These are phyloP conservation scores for Saccharomycopsis olivae DNA, from an alignment of 805 yeast species.

Conservation along the genomic window DNA sequence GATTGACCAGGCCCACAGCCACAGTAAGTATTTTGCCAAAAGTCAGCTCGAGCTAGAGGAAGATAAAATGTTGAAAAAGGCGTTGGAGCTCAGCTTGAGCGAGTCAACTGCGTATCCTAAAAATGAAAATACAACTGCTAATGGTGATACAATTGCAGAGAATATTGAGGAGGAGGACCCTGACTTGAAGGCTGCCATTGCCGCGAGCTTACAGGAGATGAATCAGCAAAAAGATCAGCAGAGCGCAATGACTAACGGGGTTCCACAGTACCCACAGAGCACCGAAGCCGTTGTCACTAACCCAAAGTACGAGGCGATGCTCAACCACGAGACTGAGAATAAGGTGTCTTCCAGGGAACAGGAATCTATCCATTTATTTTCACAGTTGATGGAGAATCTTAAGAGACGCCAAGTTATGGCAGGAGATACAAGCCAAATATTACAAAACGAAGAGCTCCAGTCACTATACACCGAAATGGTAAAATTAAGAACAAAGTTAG, in stretches of 20 bases:
- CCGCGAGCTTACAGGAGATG: slow-evolving; percentile 75
- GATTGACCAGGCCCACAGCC: background rate
- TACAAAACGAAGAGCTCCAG: slow-evolving; percentile 39
- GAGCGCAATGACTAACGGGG: background rate
- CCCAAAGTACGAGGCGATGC: slow-evolving; percentile 5
- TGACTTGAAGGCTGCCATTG: slow-evolving; percentile 89
- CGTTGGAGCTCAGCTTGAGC: slow-evolving; percentile 67
- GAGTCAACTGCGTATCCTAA: slow-evolving; percentile 31
- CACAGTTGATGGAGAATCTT: slow-evolving; percentile 50
- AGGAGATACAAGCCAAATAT: slow-evolving; percentile 20
- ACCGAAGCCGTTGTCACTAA: background rate
- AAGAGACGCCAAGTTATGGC: slow-evolving; percentile 25
- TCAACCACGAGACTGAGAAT: slow-evolving; percentile 8
- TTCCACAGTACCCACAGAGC: background rate
- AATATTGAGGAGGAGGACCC: slow-evolving; percentile 36
- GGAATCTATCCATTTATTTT: slow-evolving; percentile 55
- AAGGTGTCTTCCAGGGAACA: slow-evolving; percentile 51
- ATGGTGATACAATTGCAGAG: slow-evolving; percentile 4
- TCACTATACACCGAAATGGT: slow-evolving; percentile 51
- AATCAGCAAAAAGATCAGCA: slow-evolving; percentile 28
- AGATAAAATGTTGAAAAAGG: slow-evolving; percentile 67
- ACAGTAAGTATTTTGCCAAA: slow-evolving; percentile 19
- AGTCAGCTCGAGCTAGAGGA: slow-evolving; percentile 33
- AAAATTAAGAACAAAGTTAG: slow-evolving; percentile 58
- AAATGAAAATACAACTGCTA: slow-evolving; percentile 15